Conservation (phyloP, 2,329 filamentous ascomycete species). For the Claviceps purpurea region DNA sequence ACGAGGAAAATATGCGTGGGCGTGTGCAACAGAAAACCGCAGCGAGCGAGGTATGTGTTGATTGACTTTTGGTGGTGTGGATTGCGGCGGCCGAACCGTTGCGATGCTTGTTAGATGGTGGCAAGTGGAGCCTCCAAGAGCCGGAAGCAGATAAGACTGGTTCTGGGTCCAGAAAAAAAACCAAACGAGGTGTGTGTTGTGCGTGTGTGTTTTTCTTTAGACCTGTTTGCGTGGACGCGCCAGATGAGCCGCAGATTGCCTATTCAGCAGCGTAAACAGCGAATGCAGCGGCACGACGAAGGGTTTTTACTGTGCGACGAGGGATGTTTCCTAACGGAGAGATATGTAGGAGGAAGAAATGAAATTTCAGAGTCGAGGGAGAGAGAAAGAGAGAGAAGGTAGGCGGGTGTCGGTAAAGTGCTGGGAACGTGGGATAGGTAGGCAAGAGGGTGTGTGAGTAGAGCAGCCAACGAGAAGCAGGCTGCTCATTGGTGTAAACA, state of each 20-base stretch:
- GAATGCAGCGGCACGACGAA: constrained; percentile 5
- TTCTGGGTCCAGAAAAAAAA: constrained; percentile 11
- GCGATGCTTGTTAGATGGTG: constrained; percentile 11
- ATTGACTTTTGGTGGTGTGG: constrained; percentile 8
- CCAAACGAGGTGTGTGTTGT: constrained; percentile 8
- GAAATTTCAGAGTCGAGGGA: constrained; percentile 12
- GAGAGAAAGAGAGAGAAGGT: constrained; percentile 9
- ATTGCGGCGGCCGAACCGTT: constrained; percentile 10
- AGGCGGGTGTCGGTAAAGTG: constrained; percentile 8
- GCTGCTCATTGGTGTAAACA: constrained; percentile 4
- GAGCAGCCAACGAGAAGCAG: constrained; percentile 8
- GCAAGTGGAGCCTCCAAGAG: constrained; percentile 13
- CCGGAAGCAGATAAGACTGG: constrained; percentile 14
- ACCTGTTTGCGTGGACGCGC: constrained; percentile 9
- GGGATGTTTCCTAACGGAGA: not conserved
- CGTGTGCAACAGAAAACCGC: constrained; percentile 1
- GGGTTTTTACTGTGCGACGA: constrained; percentile 4
- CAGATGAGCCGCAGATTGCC: constrained; percentile 4
- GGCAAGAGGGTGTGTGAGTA: constrained; percentile 9
- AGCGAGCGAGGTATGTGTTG: not conserved
- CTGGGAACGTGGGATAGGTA: constrained; percentile 10
- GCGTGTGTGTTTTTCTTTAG: constrained; percentile 5
- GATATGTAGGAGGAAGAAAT: constrained; percentile 11
- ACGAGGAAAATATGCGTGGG: constrained; percentile 5
- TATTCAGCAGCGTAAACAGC: constrained; percentile 6